These are phyloP conservation scores for Fusarium annulatum DNA, from an alignment of 2,329 filamentous ascomycete genomes.

Conservation along the genomic window DNA sequence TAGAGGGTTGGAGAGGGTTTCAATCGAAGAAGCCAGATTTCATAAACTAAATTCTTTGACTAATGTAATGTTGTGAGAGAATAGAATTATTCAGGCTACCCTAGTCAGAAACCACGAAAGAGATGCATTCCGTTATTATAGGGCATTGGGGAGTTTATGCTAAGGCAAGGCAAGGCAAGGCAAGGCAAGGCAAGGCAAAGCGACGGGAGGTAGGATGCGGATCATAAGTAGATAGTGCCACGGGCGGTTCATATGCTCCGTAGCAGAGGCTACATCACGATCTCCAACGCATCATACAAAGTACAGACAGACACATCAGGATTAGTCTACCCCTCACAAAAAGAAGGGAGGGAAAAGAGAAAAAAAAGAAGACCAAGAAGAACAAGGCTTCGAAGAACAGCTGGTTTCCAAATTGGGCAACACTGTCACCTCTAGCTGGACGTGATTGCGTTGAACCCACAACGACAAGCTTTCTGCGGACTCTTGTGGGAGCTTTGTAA, in stretches of 20 bases:
- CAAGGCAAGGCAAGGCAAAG: too few species aligned
- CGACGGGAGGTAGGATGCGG: background rate
- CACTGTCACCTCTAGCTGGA: constrained; percentile 42
- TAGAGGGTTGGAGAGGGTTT: constrained; percentile 13
- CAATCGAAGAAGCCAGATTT: background rate
- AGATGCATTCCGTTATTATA: background rate
- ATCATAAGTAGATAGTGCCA: constrained; percentile 2
- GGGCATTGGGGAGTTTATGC: background rate
- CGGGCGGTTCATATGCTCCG: constrained; percentile 20
- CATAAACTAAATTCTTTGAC: background rate
- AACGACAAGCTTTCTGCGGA: constrained; percentile 42
- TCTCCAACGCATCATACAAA: constrained; percentile 16
- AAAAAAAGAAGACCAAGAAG: constrained; percentile 9
- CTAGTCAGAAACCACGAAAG: background rate
- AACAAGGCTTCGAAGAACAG: constrained; percentile 30
- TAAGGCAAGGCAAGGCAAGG: background rate
- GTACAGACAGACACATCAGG: background rate
- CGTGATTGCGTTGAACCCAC: constrained; percentile 6
- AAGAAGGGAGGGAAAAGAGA: background rate
- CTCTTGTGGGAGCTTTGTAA: constrained; percentile 32
- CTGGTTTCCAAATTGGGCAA: constrained; percentile 46
- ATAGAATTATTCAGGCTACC: background rate
- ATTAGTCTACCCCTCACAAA: constrained; percentile 25
- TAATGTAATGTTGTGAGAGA: background rate
- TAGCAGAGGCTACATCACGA: constrained; percentile 7